Conservation (phyloP, 768 basidiomycete genomes). For the Auricularia sp. region DNA sequence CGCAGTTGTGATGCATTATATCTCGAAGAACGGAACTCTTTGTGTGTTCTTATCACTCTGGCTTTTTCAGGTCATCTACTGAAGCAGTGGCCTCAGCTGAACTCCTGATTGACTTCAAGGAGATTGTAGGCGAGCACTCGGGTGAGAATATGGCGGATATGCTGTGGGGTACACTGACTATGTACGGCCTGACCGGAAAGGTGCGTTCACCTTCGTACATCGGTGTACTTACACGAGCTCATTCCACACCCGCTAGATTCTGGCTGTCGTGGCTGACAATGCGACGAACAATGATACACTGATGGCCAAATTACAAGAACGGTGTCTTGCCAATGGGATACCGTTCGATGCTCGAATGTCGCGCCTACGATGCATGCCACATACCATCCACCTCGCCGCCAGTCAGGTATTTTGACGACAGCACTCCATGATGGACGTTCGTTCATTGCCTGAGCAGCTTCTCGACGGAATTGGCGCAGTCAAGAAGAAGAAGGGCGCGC, state of each 20-base stretch:
- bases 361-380: slow-evolving; percentile 19
- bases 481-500: slow-evolving; percentile 15
- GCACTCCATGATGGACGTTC: not conserved
- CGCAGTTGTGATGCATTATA: slow-evolving; percentile 13
- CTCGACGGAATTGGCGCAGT: slow-evolving; percentile 23
- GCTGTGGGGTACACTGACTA: slow-evolving; percentile 20
- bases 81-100: not conserved
- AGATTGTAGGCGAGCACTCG: slow-evolving; percentile 25
- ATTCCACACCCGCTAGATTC: slow-evolving; percentile 7
- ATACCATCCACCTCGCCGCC: slow-evolving; percentile 18
- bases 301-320: slow-evolving; percentile 5
- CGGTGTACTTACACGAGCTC: not conserved
- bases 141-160: slow-evolving; percentile 27
- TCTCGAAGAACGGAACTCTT: no score
- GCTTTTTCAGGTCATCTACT: no score
- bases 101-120: slow-evolving; percentile 24
- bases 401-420: slow-evolving; percentile 12
- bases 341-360: slow-evolving; percentile 10
- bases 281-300: slow-evolving; percentile 17
- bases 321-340: slow-evolving; percentile 5
- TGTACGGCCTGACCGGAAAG: slow-evolving; percentile 17
- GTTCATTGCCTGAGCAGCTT: slow-evolving; percentile 13
- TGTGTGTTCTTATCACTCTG: no score
- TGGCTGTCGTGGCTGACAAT: slow-evolving; percentile 14
- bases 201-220: slow-evolving; percentile 7